Percentiles rank a stretch among this genome's conserved stretches.
These are phyloP conservation scores for Rhinocladiella similis DNA, from an alignment of 2,329 filamentous ascomycete genomes.

Conservation along the genomic window DNA sequence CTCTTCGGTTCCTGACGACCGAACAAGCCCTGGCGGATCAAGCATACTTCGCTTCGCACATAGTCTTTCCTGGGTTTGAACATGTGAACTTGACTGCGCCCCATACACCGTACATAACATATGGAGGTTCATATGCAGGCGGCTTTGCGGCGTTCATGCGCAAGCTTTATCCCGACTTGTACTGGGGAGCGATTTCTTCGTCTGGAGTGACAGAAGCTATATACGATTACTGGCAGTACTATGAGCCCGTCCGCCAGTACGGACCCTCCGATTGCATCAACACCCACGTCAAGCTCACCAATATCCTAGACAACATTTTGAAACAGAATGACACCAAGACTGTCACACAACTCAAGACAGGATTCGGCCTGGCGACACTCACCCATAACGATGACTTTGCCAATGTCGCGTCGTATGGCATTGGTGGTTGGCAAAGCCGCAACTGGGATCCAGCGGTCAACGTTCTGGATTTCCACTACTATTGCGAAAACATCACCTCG, in stretches of 20 bases:
- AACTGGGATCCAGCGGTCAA: constrained; percentile 62
- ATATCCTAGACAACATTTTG: constrained; percentile 61
- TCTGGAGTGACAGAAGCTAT: constrained; percentile 78
- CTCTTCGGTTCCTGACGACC: constrained; percentile 77
- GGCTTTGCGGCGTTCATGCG: constrained; percentile 75
- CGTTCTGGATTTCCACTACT: constrained; percentile 50
- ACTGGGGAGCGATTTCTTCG: constrained; percentile 76
- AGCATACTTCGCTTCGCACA: constrained; percentile 74
- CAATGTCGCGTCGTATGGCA: constrained; percentile 43
- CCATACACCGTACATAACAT: constrained; percentile 71
- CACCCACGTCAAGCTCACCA: constrained; percentile 61
- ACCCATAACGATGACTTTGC: constrained; percentile 57
- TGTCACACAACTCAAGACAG: constrained; percentile 51
- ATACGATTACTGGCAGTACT: constrained; percentile 72
- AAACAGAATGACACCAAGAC: constrained; percentile 47
- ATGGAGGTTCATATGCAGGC: constrained; percentile 83
- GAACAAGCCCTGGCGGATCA: constrained; percentile 80
- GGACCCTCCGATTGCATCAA: constrained; percentile 64
- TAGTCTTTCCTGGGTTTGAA: constrained; percentile 70
- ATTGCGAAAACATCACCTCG: constrained; percentile 58
- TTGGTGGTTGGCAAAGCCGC: constrained; percentile 54
- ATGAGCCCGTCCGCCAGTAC: constrained; percentile 57
- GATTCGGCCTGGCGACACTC: constrained; percentile 43
- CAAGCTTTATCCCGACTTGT: constrained; percentile 73
- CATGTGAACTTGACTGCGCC: constrained; percentile 65